A percentile compares a stretch with the other conserved stretches of the same genome.
These are phyloP conservation scores for Fusarium falciforme DNA, from an alignment of 2,329 filamentous ascomycete species.

Conservation along the genomic window DNA sequence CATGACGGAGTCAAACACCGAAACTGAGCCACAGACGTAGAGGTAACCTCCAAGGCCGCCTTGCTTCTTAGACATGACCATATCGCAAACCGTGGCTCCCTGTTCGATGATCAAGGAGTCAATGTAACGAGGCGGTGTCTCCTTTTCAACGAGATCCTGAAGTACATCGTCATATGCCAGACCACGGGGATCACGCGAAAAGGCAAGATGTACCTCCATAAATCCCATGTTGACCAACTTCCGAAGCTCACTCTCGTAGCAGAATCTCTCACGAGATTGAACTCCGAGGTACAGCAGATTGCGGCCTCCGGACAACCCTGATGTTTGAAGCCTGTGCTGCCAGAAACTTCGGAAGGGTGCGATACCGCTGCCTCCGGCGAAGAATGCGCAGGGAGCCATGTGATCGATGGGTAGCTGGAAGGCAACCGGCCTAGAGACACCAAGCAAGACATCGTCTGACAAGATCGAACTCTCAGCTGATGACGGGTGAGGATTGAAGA, in stretches of 20 bases:
- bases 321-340: slow-evolving; percentile 54
- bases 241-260: slow-evolving; percentile 36
- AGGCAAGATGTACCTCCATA: slow-evolving; percentile 65
- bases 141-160: slow-evolving; percentile 60
- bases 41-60: slow-evolving; percentile 58
- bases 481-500: slow-evolving; percentile 59
- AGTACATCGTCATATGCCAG: slow-evolving; percentile 56
- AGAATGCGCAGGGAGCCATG: slow-evolving; percentile 63
- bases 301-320: slow-evolving; percentile 53
- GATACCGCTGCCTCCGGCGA: slow-evolving; percentile 65
- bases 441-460: slow-evolving; percentile 60
- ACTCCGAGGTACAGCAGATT: slow-evolving; percentile 65
- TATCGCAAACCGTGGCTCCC: slow-evolving; percentile 61
- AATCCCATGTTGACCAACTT: slow-evolving; percentile 54
- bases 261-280: slow-evolving; percentile 60
- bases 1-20: slow-evolving; percentile 62
- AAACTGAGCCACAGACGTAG: slow-evolving; percentile 46
- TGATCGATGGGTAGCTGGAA: slow-evolving; percentile 64
- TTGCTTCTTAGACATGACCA: slow-evolving; percentile 68
- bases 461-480: slow-evolving; percentile 52
- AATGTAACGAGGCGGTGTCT: slow-evolving; percentile 63
- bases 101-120: slow-evolving; percentile 64
- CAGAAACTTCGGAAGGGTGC: slow-evolving; percentile 66
- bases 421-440: slow-evolving; percentile 61
- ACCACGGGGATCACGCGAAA: slow-evolving; percentile 62